Evolutionary conservation across 768 basidiomycete species (phyloP).

Genomic region (Phanerodontia chrysosporium): DNA sequence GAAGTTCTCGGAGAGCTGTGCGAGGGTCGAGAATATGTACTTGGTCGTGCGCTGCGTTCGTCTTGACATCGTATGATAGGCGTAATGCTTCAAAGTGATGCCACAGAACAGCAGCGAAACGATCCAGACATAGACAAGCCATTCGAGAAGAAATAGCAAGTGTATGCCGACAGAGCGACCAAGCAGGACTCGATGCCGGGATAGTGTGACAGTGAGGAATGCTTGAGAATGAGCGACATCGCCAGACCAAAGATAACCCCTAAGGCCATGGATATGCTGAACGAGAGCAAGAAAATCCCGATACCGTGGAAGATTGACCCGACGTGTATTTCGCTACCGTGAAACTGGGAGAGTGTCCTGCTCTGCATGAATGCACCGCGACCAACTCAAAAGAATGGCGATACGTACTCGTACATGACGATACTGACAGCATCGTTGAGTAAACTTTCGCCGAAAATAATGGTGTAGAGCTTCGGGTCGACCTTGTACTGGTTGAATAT

Average conservation of each 20-base stretch:
- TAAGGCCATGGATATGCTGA: constrained; percentile 91
- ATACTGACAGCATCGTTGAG: constrained; percentile 99
- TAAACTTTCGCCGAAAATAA: constrained; percentile 96
- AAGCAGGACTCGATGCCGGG: constrained; percentile 98
- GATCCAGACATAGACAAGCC: constrained; percentile 94
- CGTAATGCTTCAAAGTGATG: constrained; percentile 98
- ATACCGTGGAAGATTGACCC: constrained; percentile 91
- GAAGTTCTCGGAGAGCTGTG: constrained; percentile 95
- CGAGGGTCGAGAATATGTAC: constrained; percentile 92
- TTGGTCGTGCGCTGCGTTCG: constrained; percentile 91
- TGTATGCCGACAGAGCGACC: constrained; percentile 91
- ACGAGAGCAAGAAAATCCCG: constrained; percentile 96
- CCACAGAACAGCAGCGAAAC: constrained; percentile 98
- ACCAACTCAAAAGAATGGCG: constrained; percentile 23
- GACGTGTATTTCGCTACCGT: constrained; percentile 81
- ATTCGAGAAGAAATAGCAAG: constrained; percentile 98
- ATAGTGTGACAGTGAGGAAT: constrained; percentile 80
- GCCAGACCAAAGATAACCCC: constrained; percentile 88
- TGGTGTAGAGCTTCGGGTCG: constrained; percentile 93
- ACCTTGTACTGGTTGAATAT: constrained; percentile 99
- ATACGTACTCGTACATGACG: constrained; percentile 99
- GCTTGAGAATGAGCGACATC: constrained; percentile 91
- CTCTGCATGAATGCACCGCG: background rate
- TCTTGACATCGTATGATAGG: constrained; percentile 98
- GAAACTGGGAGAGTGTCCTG: constrained; percentile 90